Conservation (phyloP, 2,329 filamentous ascomycete genomes). For the Hypoxylon sp. region DNA sequence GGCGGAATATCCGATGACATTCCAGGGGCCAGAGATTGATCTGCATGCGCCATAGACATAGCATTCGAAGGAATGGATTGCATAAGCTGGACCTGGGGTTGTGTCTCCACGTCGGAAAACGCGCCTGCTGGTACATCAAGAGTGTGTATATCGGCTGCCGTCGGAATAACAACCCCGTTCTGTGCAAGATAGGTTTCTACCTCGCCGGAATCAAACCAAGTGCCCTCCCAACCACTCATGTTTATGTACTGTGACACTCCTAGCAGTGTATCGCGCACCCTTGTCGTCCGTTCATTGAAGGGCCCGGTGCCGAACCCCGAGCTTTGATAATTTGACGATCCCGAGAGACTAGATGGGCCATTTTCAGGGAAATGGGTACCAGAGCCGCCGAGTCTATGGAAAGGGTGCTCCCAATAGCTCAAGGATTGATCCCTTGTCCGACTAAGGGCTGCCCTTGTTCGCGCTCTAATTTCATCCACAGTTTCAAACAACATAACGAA, state of each 20-base stretch:
- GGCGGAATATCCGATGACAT: slow-evolving; percentile 3
- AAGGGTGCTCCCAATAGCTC: slow-evolving; percentile 70
- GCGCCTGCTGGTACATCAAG: slow-evolving; percentile 65
- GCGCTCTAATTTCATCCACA: slow-evolving; percentile 61
- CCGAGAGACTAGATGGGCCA: slow-evolving; percentile 41
- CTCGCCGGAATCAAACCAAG: slow-evolving; percentile 83
- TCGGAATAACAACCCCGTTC: slow-evolving; percentile 73
- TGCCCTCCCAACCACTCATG: slow-evolving; percentile 75
- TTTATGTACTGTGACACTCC: slow-evolving; percentile 64
- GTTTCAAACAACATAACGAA: slow-evolving; percentile 75
- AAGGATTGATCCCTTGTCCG: slow-evolving; percentile 60
- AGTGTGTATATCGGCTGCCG: slow-evolving; percentile 70
- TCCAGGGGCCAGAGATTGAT: slow-evolving; percentile 2
- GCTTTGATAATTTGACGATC: slow-evolving; percentile 48
- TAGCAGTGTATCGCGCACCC: slow-evolving; percentile 59
- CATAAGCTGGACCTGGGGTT: slow-evolving; percentile 24
- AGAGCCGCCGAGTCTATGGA: slow-evolving; percentile 75
- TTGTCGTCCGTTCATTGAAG: slow-evolving; percentile 58
- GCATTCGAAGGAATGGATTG: slow-evolving; percentile 25
- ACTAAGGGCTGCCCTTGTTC: slow-evolving; percentile 55
- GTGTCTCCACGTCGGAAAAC: slow-evolving; percentile 52
- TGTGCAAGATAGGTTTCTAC: slow-evolving; percentile 79
- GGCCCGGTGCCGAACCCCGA: slow-evolving; percentile 62
- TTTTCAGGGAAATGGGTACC: slow-evolving; percentile 72
- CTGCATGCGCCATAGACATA: slow-evolving; percentile 3